Evolutionary conservation across 2,329 filamentous ascomycete genomes (phyloP).

Genomic region (Orbilia javanica): DNA sequence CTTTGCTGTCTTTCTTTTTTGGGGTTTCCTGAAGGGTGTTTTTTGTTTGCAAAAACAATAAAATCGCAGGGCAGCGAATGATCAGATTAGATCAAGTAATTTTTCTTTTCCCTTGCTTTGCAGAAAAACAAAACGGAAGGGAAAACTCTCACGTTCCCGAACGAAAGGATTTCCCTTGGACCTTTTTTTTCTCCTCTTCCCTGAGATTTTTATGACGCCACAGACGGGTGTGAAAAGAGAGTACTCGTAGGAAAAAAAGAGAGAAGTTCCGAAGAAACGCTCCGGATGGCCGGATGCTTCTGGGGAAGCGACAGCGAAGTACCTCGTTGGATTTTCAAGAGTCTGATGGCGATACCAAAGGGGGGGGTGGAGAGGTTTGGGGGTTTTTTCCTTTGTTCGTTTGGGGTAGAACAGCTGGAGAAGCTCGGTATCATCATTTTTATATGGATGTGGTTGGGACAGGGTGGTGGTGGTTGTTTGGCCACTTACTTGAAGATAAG

Average conservation of each 20-base stretch:
- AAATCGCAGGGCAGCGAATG: neutral
- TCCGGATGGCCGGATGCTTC: slow-evolving; percentile 49
- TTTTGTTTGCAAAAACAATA: neutral
- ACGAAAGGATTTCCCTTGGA: slow-evolving; percentile 18
- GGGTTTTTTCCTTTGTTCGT: slow-evolving; percentile 31
- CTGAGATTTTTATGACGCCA: slow-evolving; percentile 25
- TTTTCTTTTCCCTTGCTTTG: slow-evolving; percentile 31
- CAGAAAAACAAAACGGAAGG: neutral
- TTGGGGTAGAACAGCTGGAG: slow-evolving; percentile 53
- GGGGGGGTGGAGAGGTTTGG: neutral
- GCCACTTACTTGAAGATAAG: no score
- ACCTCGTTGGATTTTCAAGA: slow-evolving; percentile 2
- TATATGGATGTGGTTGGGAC: neutral
- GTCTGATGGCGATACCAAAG: slow-evolving; percentile 13
- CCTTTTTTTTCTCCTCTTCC: no score
- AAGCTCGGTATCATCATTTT: slow-evolving; percentile 55
- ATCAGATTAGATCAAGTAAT: slow-evolving; percentile 59
- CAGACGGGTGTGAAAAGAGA: slow-evolving; percentile 32
- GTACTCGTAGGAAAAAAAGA: slow-evolving; percentile 18
- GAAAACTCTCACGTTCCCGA: slow-evolving; percentile 56
- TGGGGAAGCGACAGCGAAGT: slow-evolving; percentile 1
- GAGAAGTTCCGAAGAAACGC: slow-evolving; percentile 44
- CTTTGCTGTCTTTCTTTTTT: no score
- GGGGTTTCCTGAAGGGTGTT: neutral
- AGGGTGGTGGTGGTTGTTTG: neutral